These are phyloP conservation scores for Musa troglodytarum DNA, from an alignment of 176 grass and related monocot species.

Conservation along the genomic window DNA sequence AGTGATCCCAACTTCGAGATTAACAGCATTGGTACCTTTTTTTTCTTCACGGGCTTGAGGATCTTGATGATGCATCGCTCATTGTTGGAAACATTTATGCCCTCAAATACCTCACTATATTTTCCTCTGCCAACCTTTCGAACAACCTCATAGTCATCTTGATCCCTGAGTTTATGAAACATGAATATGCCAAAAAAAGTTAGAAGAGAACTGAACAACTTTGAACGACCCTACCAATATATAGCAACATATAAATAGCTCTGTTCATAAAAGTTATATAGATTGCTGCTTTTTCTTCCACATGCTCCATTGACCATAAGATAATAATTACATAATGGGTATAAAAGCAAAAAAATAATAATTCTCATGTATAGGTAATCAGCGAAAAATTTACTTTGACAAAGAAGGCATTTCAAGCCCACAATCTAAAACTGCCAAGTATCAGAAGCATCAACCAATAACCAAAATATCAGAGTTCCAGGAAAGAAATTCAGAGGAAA, in stretches of 20 bases:
- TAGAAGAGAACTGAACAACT: neutral
- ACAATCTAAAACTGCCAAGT: neutral
- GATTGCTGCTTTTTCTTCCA: neutral
- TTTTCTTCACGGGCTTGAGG: conserved; percentile 99
- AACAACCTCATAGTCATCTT: conserved; percentile 94
- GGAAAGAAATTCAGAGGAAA: neutral
- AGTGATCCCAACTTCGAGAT: too few species aligned
- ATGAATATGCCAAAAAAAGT: neutral
- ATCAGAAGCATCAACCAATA: neutral
- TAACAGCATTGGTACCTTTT: conserved; percentile 57
- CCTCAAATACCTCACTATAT: conserved; percentile 99
- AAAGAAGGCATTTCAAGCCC: neutral
- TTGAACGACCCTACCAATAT: neutral
- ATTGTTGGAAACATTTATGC: conserved; percentile 79
- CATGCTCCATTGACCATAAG: neutral
- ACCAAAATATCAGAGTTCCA: neutral
- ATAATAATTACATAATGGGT: too few species aligned
- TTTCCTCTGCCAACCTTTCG: conserved; percentile 96
- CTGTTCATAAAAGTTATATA: neutral
- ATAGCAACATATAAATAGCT: neutral
- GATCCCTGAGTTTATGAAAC: conserved; percentile 43
- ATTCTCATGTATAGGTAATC: neutral
- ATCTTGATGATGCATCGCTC: conserved; percentile 96
- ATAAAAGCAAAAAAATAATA: neutral
- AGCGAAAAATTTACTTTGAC: neutral